Conservation (phyloP, 1,139 yeast genomes). For the Eremothecium coryli region DNA sequence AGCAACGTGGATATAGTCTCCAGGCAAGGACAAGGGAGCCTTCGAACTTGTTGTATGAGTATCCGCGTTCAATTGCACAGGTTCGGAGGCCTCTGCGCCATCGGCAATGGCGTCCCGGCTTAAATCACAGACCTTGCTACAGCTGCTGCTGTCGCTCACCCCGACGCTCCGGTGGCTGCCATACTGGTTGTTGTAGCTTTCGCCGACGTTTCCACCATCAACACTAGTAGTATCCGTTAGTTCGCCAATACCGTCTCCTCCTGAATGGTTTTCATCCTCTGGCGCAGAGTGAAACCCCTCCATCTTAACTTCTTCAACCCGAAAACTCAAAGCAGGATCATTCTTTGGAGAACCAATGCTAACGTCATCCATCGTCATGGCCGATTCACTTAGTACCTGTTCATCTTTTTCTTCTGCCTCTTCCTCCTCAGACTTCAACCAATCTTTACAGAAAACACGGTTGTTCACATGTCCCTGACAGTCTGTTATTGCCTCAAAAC, state of each 20-base stretch:
- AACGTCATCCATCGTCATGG: conserved; percentile 2
- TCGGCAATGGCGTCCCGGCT: background rate
- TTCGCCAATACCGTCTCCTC: background rate
- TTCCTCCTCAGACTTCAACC: conserved; percentile 9
- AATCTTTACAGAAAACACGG: conserved; percentile 7
- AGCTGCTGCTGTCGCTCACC: conserved; percentile 1
- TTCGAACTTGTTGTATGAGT: background rate
- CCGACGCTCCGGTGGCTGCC: background rate
- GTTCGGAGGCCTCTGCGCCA: too few relatives aligned
- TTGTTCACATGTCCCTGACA: conserved; percentile 17
- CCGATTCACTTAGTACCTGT: conserved; percentile 3
- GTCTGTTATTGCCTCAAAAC: conserved; percentile 17
- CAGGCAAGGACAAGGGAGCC: conserved; percentile 3
- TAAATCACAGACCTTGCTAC: background rate
- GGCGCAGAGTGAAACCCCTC: too few relatives aligned
- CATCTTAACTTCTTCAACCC: too few relatives aligned
- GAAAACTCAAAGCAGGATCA: too few relatives aligned
- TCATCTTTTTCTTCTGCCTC: background rate
- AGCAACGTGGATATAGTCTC: conserved; percentile 20
- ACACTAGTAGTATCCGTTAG: background rate
- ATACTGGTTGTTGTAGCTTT: background rate
- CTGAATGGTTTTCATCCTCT: too few relatives aligned
- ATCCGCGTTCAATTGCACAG: background rate
- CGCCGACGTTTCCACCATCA: background rate
- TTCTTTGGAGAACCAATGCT: conserved; percentile 2